phyloP scores from a whole-genome alignment of 768 basidiomycete species.

The Suillus placidus region DNA sequence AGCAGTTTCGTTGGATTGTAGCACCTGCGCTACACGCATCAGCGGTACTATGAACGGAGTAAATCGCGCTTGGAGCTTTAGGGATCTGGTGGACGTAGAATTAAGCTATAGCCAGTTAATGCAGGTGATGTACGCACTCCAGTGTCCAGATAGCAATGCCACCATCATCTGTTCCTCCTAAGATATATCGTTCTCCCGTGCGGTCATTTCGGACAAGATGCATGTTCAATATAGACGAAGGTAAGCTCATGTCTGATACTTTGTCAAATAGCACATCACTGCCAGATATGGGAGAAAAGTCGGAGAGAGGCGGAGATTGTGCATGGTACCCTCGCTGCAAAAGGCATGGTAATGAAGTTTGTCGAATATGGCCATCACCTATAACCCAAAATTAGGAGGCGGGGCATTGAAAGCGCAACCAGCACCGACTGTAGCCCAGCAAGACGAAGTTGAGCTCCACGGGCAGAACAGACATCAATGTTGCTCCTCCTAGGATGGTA shows the following conservation, averaged over 20 bases:
- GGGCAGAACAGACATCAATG: constrained; percentile 49
- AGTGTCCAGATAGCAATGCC: constrained; percentile 74
- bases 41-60: constrained; percentile 73
- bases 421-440: constrained; percentile 61
- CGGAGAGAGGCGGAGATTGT: not conserved
- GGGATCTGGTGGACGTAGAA: constrained; percentile 44
- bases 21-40: constrained; percentile 55
- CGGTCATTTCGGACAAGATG: constrained; percentile 58
- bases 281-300: constrained; percentile 10
- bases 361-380: constrained; percentile 59
- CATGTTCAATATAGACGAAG: constrained; percentile 48
- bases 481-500: constrained; percentile 16
- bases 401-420: not conserved
- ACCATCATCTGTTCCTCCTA: constrained; percentile 81
- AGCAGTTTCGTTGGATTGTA: constrained; percentile 44
- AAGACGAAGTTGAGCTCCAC: constrained; percentile 61
- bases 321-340: constrained; percentile 23
- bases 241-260: constrained; percentile 49
- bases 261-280: constrained; percentile 31
- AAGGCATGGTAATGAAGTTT: constrained; percentile 40
- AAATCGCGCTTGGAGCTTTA: constrained; percentile 72
- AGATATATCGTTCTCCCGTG: constrained; percentile 62
- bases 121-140: constrained; percentile 45
- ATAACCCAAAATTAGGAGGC: not conserved
- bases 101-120: constrained; percentile 5